Evolutionary conservation across 2,329 filamentous ascomycete species (phyloP).

Genomic region (Trichoderma harzianum): DNA sequence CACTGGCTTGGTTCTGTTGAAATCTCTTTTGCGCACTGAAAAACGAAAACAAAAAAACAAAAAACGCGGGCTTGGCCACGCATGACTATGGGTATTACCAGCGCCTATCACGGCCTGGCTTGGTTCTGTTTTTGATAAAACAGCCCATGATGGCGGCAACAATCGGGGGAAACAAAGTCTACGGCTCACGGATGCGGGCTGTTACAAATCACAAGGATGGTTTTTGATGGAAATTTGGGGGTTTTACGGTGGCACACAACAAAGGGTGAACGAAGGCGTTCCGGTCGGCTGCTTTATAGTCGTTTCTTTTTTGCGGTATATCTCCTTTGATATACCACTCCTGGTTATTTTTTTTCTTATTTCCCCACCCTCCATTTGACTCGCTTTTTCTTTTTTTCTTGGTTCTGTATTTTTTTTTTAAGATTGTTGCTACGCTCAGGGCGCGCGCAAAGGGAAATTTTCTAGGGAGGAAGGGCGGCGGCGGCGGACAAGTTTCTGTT

Average conservation of each 20-base stretch:
- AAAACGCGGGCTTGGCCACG: neutral
- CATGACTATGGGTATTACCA: slow-evolving; percentile 9
- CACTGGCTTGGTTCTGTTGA: neutral
- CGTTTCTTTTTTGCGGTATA: slow-evolving; percentile 13
- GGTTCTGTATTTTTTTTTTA: neutral
- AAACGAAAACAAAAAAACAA: slow-evolving; percentile 1
- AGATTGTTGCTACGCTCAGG: slow-evolving; percentile 18
- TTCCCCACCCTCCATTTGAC: slow-evolving; percentile 13
- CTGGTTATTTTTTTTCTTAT: slow-evolving; percentile 9
- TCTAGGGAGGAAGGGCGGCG: neutral
- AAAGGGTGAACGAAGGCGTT: slow-evolving; percentile 25
- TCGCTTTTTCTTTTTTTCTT: slow-evolving; percentile 2
- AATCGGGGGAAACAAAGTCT: neutral
- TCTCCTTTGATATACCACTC: neutral
- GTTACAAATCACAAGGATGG: slow-evolving; percentile 23
- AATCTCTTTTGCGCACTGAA: neutral
- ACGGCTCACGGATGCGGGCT: slow-evolving; percentile 15
- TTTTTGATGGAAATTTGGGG: slow-evolving; percentile 17
- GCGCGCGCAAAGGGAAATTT: slow-evolving; percentile 11
- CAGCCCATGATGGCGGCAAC: slow-evolving; percentile 9
- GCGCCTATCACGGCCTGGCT: slow-evolving; percentile 4
- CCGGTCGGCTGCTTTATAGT: slow-evolving; percentile 22
- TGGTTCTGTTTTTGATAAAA: neutral
- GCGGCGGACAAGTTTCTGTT: slow-evolving; percentile 12
- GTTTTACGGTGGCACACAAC: slow-evolving; percentile 17